Evolutionary conservation across 1,284 basidiomycete genomes (phyloP).

Genomic region (Sphagnurus paluster): DNA sequence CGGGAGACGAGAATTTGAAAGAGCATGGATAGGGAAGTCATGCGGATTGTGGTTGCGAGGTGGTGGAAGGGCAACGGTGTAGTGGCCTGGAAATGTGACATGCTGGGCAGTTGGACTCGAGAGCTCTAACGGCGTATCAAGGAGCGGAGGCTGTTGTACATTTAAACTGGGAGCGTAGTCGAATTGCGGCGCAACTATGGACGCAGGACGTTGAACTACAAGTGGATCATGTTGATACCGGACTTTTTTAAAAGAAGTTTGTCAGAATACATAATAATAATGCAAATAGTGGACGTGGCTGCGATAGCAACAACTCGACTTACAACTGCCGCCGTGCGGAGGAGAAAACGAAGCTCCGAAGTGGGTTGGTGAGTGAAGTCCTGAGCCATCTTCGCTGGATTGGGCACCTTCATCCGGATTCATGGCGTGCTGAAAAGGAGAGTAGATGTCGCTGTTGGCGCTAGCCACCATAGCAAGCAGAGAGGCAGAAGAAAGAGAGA

Average conservation of each 20-base stretch:
- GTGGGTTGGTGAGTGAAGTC: slow-evolving; percentile 61
- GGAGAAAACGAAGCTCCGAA: slow-evolving; percentile 53
- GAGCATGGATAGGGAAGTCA: slow-evolving; percentile 39
- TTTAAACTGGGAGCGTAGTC: slow-evolving; percentile 40
- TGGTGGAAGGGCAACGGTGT: slow-evolving; percentile 26
- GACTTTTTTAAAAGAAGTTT: slow-evolving; percentile 55
- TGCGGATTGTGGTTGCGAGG: slow-evolving; percentile 45
- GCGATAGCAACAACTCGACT: slow-evolving; percentile 45
- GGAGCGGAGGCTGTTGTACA: slow-evolving; percentile 44
- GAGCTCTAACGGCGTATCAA: slow-evolving; percentile 42
- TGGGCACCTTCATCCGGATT: slow-evolving; percentile 62
- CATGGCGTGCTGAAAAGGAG: slow-evolving; percentile 50
- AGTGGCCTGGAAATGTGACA: slow-evolving; percentile 36
- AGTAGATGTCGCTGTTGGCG: slow-evolving; percentile 52
- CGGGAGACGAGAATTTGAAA: slow-evolving; percentile 40
- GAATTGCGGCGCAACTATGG: slow-evolving; percentile 47
- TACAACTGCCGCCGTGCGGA: slow-evolving; percentile 45
- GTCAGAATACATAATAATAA: slow-evolving; percentile 34
- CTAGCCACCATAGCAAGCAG: slow-evolving; percentile 50
- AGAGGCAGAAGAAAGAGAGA: slow-evolving; percentile 23
- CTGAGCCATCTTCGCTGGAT: slow-evolving; percentile 72
- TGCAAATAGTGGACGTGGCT: slow-evolving; percentile 36
- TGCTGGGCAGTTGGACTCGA: slow-evolving; percentile 35
- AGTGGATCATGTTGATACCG: slow-evolving; percentile 62
- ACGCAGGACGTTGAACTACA: slow-evolving; percentile 47